Evolutionary conservation across 805 yeast species (phyloP).

Genomic region (Candida manassasensis): DNA sequence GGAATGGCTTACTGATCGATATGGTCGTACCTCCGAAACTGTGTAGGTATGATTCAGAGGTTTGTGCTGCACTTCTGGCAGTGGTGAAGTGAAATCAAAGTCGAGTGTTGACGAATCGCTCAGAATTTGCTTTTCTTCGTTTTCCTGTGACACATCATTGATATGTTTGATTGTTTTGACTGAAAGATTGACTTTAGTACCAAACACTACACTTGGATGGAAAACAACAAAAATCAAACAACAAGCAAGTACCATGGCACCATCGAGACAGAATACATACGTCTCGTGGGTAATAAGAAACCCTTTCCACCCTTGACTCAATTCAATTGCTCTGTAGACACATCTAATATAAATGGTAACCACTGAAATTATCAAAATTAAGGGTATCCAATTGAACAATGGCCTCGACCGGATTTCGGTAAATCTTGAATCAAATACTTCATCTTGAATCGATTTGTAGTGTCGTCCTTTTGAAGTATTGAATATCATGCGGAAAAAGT

Average conservation of each 20-base stretch:
- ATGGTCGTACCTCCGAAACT: neutral
- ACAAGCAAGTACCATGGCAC: constrained; percentile 22
- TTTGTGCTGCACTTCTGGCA: neutral
- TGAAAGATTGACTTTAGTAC: constrained; percentile 28
- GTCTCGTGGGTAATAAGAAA: constrained; percentile 46
- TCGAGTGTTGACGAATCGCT: neutral
- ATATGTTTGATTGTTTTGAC: constrained; percentile 6
- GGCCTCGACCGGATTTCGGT: constrained; percentile 27
- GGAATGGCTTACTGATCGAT: neutral
- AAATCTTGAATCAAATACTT: constrained; percentile 31
- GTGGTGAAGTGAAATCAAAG: neutral
- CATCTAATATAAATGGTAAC: constrained; percentile 60
- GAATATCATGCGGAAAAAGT: constrained; percentile 17
- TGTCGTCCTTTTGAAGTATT: constrained; percentile 16
- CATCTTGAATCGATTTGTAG: constrained; percentile 17
- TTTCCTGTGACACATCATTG: constrained; percentile 1
- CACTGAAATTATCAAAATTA: constrained; percentile 44
- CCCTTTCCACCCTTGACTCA: constrained; percentile 71
- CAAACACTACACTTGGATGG: constrained; percentile 63
- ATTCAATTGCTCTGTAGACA: constrained; percentile 67
- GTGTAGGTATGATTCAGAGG: neutral
- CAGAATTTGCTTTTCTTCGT: constrained; percentile 2
- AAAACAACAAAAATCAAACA: constrained; percentile 26
- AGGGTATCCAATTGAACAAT: constrained; percentile 40
- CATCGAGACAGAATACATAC: constrained; percentile 38